Evolutionary conservation across 2,329 filamentous ascomycete genomes (phyloP).

Genomic region (Ambrosiella beaveri): DNA sequence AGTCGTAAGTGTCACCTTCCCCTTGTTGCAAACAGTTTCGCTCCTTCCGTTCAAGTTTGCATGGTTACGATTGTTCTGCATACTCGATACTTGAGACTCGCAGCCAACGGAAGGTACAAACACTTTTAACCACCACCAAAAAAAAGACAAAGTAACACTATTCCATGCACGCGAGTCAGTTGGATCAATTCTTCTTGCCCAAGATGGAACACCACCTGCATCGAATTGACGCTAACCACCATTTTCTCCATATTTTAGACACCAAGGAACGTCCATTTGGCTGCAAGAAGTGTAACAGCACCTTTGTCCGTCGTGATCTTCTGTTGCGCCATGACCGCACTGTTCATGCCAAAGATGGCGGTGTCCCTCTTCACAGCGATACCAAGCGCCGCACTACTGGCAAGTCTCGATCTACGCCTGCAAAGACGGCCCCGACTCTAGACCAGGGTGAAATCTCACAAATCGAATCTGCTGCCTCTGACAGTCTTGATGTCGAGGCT

Average conservation of each 20-base stretch:
- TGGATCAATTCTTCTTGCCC: too few relatives aligned
- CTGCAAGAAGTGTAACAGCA: conserved; percentile 94
- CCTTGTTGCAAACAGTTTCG: conserved; percentile 3
- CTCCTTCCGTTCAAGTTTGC: background rate
- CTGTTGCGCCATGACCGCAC: conserved; percentile 94
- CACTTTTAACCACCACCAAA: too few relatives aligned
- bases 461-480: conserved; percentile 58
- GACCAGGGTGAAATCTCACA: conserved; percentile 81
- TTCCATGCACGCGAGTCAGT: too few relatives aligned
- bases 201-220: too few relatives aligned
- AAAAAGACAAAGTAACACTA: too few relatives aligned
- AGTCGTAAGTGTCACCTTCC: conserved; percentile 58
- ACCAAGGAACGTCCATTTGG: conserved; percentile 99
- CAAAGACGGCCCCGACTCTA: conserved; percentile 63
- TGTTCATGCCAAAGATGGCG: conserved; percentile 95
- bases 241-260: conserved; percentile 34
- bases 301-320: conserved; percentile 92
- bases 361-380: conserved; percentile 83
- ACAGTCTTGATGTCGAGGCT: conserved; percentile 86
- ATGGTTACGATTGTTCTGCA: too few relatives aligned
- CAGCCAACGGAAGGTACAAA: too few relatives aligned
- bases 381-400: conserved; percentile 66
- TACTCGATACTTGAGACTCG: too few relatives aligned
- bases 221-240: too few relatives aligned
- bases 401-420: conserved; percentile 47